Percentiles rank a stretch among this genome's conserved stretches.
Evolutionary conservation across 1,284 basidiomycete species (phyloP).

Genomic region (Microbotryomycetes sp.): DNA sequence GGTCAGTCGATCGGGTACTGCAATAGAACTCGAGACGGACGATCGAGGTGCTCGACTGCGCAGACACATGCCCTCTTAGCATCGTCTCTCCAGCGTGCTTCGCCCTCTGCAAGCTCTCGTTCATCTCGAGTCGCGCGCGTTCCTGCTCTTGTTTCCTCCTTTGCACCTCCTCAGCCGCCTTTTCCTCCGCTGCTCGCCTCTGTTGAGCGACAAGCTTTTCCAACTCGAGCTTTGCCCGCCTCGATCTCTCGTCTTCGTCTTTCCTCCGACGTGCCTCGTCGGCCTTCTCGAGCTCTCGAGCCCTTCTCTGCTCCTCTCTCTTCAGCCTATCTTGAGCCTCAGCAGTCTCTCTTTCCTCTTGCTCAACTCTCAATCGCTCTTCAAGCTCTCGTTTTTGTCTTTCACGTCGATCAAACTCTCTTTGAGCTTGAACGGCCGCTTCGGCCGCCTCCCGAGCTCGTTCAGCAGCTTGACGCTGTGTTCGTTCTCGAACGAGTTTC

Average conservation of each 20-base stretch:
- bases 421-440: background rate
- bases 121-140: background rate
- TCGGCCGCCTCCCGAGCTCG: background rate
- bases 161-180: constrained; percentile 11
- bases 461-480: constrained; percentile 2
- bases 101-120: background rate
- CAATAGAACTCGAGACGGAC: background rate
- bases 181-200: constrained; percentile 3
- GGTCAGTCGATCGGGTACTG: background rate
- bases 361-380: background rate
- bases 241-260: constrained; percentile 13
- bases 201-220: constrained; percentile 13
- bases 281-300: background rate
- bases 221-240: constrained; percentile 18
- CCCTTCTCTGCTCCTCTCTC: background rate
- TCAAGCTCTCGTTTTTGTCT: background rate
- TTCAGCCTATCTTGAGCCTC: background rate
- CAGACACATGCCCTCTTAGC: constrained; percentile 12
- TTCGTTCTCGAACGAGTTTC: background rate
- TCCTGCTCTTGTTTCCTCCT: background rate
- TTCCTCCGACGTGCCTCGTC: background rate
- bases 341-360: background rate
- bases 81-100: constrained; percentile 15
- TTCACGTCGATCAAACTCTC: background rate
- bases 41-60: constrained; percentile 10